These are phyloP conservation scores for Carex myosuroides DNA, from an alignment of 176 grass and related monocot species.

Conservation along the genomic window DNA sequence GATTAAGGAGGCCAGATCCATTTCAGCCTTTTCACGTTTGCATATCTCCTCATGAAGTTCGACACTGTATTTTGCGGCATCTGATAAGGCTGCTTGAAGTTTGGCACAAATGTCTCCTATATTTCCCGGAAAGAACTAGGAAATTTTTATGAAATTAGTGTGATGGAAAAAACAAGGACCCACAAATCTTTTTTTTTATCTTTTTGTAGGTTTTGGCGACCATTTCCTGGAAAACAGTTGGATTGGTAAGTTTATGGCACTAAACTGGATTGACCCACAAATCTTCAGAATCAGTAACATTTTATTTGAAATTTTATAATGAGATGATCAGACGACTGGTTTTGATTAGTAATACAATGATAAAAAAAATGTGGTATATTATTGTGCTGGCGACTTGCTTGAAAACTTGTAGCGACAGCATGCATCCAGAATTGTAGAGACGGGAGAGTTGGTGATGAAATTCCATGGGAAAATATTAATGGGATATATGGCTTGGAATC, in stretches of 20 bases:
- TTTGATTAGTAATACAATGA: background rate
- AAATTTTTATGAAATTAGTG: background rate
- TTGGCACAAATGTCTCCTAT: background rate
- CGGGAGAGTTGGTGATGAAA: background rate
- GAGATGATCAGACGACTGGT: background rate
- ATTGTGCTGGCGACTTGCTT: background rate
- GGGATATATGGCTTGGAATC: background rate
- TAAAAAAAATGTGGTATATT: background rate
- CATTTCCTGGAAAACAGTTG: background rate
- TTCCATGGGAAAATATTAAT: background rate
- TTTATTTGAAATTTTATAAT: background rate
- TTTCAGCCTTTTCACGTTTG: slow-evolving; percentile 1
- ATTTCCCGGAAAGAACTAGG: background rate
- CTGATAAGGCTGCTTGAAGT: background rate
- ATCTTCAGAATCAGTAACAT: background rate
- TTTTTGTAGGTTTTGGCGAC: background rate
- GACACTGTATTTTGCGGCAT: background rate
- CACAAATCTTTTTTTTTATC: background rate
- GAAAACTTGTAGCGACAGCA: background rate
- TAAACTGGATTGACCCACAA: too few relatives aligned
- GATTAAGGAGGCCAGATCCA: background rate
- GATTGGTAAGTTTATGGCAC: too few relatives aligned
- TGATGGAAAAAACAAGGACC: background rate
- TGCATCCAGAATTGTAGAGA: background rate
- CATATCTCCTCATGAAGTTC: background rate